Percentiles rank a stretch among this genome's conserved stretches.
phyloP scores from a whole-genome alignment of 352 stramenopile species.

The Plasmopara viticola region DNA sequence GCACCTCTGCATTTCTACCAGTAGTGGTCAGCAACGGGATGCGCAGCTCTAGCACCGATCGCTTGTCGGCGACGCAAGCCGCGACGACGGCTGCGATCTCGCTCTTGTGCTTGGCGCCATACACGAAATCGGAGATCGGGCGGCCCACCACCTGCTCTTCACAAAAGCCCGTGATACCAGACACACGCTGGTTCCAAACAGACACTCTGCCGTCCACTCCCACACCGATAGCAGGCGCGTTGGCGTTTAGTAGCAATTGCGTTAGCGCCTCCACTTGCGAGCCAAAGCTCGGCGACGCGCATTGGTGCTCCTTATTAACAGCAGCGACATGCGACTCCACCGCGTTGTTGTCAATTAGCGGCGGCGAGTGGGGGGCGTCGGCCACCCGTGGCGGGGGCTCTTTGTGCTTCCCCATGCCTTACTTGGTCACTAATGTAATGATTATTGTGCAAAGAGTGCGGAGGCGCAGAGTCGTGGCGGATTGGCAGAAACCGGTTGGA shows the following conservation, averaged over 20 bases:
- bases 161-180: constrained; percentile 49
- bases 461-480: neutral
- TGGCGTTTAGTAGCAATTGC: constrained; percentile 41
- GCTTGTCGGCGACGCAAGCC: constrained; percentile 20
- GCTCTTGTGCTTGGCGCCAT: constrained; percentile 29
- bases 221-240: constrained; percentile 61
- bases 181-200: constrained; percentile 60
- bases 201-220: constrained; percentile 41
- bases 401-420: neutral
- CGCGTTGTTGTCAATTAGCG: neutral
- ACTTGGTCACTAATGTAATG: neutral
- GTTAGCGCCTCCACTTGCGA: neutral
- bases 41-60: constrained; percentile 44
- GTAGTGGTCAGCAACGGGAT: constrained; percentile 41
- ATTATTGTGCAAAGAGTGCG: neutral
- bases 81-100: constrained; percentile 29
- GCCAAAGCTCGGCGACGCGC: neutral
- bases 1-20: constrained; percentile 38
- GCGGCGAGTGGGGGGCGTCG: no score
- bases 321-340: neutral
- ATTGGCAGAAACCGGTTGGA: neutral
- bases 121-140: constrained; percentile 48
- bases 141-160: constrained; percentile 33
- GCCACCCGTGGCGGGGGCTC: neutral
- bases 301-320: neutral